Percentiles rank a stretch among this genome's conserved stretches.
Conservation (phyloP, 2,329 filamentous ascomycete genomes). For the Fusarium incarnatum region DNA sequence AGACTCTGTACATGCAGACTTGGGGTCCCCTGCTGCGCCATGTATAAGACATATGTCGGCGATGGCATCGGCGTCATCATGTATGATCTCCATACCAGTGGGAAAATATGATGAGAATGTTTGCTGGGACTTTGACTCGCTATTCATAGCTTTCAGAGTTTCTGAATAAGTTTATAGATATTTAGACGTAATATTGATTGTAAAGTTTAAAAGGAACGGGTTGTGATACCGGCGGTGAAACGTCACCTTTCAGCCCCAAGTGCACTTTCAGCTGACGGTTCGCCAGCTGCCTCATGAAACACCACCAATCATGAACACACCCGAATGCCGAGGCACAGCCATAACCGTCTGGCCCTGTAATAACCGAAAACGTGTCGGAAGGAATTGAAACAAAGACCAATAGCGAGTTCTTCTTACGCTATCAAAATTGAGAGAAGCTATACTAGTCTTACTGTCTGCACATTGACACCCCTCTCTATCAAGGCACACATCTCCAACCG, state of each 20-base stretch:
- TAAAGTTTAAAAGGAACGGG: not conserved
- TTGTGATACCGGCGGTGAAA: not conserved
- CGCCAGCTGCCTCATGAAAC: not conserved
- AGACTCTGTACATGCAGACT: not conserved
- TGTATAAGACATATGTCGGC: not conserved
- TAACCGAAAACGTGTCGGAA: not conserved
- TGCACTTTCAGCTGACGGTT: not conserved
- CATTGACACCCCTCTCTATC: not conserved
- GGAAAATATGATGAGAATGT: not conserved
- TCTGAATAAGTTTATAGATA: rapidly evolving
- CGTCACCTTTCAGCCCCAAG: not conserved
- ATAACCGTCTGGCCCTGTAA: not conserved
- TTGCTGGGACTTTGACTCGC: not conserved
- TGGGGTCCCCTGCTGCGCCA: not conserved
- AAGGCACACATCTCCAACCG: not conserved
- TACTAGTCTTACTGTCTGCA: not conserved
- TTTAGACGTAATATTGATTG: not conserved
- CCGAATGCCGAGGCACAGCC: not conserved
- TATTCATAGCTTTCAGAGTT: no score
- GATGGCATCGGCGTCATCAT: not conserved
- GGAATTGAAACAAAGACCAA: not conserved
- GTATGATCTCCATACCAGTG: not conserved
- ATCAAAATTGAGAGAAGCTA: not conserved
- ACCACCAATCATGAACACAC: not conserved
- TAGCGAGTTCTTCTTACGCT: not conserved